Evolutionary conservation across 1,139 yeast genomes (phyloP).

Genomic region (Sugiyamaella sp.): DNA sequence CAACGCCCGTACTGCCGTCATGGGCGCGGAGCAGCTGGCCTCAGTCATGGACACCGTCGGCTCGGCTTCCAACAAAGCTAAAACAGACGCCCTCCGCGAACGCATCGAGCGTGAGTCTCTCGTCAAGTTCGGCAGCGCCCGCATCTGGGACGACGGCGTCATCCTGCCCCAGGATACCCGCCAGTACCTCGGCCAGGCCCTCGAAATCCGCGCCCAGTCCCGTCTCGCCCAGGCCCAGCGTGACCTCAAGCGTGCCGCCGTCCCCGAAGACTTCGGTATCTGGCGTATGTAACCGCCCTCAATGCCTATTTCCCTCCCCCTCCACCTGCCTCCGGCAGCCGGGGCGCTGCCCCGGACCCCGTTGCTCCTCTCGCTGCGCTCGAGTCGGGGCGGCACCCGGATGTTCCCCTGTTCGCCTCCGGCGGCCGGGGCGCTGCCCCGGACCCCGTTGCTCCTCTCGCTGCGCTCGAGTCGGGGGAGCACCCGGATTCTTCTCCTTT

Average conservation of each 20-base stretch:
- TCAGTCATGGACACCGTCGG: constrained; percentile 42
- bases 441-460: not conserved
- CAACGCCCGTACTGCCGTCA: constrained; percentile 43
- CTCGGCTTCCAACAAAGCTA: constrained; percentile 29
- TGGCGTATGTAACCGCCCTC: constrained; percentile 40
- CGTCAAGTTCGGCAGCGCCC: constrained; percentile 40
- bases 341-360: constrained; percentile 18
- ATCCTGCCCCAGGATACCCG: constrained; percentile 42
- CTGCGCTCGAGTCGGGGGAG: not conserved
- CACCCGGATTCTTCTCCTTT: too few species aligned
- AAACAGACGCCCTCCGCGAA: constrained; percentile 34
- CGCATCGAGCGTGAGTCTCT: constrained; percentile 41
- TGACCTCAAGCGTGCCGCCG: constrained; percentile 4
- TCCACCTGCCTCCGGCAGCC: constrained; percentile 19
- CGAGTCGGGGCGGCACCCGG: constrained; percentile 3
- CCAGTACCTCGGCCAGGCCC: constrained; percentile 40
- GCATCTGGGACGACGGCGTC: constrained; percentile 44
- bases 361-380: constrained; percentile 10
- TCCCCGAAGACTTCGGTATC: constrained; percentile 37
- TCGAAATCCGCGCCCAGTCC: constrained; percentile 37
- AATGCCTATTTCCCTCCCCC: not conserved
- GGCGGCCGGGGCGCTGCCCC: not conserved
- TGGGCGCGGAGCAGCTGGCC: constrained; percentile 45
- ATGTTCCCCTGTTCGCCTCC: not conserved
- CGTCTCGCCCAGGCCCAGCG: constrained; percentile 20